Evolutionary conservation across 2,329 filamentous ascomycete species (phyloP).

Genomic region (Cercospora beticola): DNA sequence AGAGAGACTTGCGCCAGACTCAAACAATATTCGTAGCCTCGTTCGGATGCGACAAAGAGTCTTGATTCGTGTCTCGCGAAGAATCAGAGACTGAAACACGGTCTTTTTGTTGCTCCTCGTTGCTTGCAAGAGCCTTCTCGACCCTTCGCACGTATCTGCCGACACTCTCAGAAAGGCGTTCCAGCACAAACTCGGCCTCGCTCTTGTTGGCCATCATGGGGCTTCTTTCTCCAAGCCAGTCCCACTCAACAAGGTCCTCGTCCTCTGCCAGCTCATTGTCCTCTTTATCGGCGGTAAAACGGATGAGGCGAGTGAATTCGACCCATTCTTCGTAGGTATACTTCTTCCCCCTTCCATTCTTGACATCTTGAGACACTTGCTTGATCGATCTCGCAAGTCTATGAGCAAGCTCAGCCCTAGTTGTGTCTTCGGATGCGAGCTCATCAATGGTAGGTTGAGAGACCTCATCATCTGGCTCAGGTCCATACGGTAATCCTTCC

Average conservation of each 20-base stretch:
- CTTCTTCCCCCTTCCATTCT: constrained; percentile 56
- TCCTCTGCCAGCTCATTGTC: constrained; percentile 49
- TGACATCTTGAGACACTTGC: constrained; percentile 63
- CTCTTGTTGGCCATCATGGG: constrained; percentile 63
- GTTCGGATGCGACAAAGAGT: background rate
- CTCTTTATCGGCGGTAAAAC: constrained; percentile 47
- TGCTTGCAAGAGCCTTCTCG: background rate
- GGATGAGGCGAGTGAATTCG: constrained; percentile 74
- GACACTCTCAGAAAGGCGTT: constrained; percentile 65
- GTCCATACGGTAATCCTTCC: constrained; percentile 49
- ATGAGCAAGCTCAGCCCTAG: constrained; percentile 58
- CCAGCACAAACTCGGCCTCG: constrained; percentile 67
- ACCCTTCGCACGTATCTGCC: constrained; percentile 44
- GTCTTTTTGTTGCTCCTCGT: background rate
- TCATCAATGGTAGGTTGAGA: constrained; percentile 42
- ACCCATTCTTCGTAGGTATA: constrained; percentile 87
- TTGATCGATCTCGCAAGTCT: constrained; percentile 69
- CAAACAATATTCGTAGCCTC: constrained; percentile 47
- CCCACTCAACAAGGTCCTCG: constrained; percentile 65
- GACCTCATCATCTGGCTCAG: constrained; percentile 30
- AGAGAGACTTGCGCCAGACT: constrained; percentile 47
- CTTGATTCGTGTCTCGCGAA: background rate
- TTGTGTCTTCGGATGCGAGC: constrained; percentile 50
- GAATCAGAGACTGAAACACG: background rate
- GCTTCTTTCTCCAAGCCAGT: constrained; percentile 69